Evolutionary conservation across 1,284 basidiomycete species (phyloP).

Genomic region (Ustilago esculenta): DNA sequence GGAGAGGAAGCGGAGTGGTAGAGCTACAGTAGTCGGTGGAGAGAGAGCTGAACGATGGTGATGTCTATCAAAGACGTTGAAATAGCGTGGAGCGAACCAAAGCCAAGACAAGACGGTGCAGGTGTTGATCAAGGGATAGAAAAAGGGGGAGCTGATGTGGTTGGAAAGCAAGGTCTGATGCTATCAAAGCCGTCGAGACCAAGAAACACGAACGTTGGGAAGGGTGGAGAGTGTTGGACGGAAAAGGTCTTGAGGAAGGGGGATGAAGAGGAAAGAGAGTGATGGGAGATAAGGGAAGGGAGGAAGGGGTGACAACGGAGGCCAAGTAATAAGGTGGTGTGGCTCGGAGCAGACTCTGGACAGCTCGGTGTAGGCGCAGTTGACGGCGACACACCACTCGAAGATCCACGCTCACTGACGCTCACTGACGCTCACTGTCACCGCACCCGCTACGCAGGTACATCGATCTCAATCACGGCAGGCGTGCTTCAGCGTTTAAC

Average conservation of each 20-base stretch:
- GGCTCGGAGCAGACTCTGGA: slow-evolving; percentile 10
- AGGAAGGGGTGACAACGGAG: neutral
- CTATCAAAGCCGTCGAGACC: slow-evolving; percentile 42
- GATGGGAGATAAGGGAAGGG: neutral
- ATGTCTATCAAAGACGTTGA: slow-evolving; percentile 42
- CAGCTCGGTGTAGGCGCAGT: slow-evolving; percentile 25
- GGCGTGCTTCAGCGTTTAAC: too few relatives aligned
- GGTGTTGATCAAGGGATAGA: neutral
- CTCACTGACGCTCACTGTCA: too few relatives aligned
- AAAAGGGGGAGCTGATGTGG: slow-evolving; percentile 1
- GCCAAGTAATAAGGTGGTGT: neutral
- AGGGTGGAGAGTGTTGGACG: neutral
- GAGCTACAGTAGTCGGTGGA: slow-evolving; percentile 33
- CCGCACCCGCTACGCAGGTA: too few relatives aligned
- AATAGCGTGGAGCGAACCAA: slow-evolving; percentile 19
- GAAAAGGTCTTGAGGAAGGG: slow-evolving; percentile 2
- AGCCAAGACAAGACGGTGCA: too few relatives aligned
- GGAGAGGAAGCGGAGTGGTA: neutral
- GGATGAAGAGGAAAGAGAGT: slow-evolving; percentile 5
- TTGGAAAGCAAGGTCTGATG: slow-evolving; percentile 11
- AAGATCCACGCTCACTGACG: too few relatives aligned
- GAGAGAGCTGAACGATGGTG: slow-evolving; percentile 30
- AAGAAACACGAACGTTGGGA: too few relatives aligned
- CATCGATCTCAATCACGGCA: too few relatives aligned
- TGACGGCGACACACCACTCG: neutral